Base-by-base conservation (phyloP, 169 alveolate species). In the Toxoplasma gondii region DNA sequence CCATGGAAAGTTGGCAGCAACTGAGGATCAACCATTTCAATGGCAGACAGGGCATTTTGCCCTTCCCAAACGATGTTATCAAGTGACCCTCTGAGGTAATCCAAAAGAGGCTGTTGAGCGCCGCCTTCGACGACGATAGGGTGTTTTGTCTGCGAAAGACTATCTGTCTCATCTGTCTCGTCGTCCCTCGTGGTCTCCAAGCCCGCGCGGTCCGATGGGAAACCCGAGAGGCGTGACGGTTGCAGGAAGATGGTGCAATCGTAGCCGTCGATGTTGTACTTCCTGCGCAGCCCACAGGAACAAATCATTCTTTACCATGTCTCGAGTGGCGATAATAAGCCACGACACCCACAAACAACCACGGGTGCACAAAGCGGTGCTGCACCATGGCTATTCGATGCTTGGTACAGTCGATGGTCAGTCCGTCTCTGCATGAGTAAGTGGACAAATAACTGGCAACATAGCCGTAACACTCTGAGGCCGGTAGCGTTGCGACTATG, bases 61-160 rank as follows among this genome's bases (percentile, higher is more conserved):
- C 17, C 67, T 82, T 44, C 54, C 54, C 90, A 82, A 82, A 43
- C 64, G 64, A 82, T 39, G 64, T 82, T 38, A 67, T 16, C 54
- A 2, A 82, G 64, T 7, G 41, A 43, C 41, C 54, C 90, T 44
- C 39, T 39, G 90, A 82, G 90, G 41, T 82, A 82, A 82, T 82
- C 90, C 0, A 82, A 67, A 5, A 82, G 64, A 41, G 90, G 90
- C 64, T 82, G 90, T 31, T 29, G 67, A 29, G 90, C 41, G 69
- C 67, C 90, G 34, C 64, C 69, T 39, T 41, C 90, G 5, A 39
- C 69, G 7, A 43, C 44, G 38, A 82, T 5, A 41, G 39, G 90
- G 17, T 7, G 7, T 36, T 82, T 36, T 7, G 22, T 19, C 44
- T 22, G 69, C 27, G n/a, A 16, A 0, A 16, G 39, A 7, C 67